These are phyloP conservation scores for Pleomassaria siparia DNA, from an alignment of 2,329 filamentous ascomycete genomes.

Conservation along the genomic window DNA sequence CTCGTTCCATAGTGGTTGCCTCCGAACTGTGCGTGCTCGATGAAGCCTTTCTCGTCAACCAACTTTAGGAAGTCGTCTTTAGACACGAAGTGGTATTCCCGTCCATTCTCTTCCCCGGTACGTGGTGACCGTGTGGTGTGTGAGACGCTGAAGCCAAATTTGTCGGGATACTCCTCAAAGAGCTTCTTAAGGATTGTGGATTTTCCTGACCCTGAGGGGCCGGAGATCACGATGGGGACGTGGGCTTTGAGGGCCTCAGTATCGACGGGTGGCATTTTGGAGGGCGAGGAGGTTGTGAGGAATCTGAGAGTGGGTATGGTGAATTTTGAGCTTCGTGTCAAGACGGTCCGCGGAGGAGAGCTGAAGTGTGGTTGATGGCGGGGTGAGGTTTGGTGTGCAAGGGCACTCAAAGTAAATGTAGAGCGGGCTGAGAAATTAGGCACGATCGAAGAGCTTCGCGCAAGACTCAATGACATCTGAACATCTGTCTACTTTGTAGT, in stretches of 20 bases:
- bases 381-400: constrained; percentile 8
- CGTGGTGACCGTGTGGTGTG: constrained; percentile 83
- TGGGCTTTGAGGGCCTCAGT: constrained; percentile 22
- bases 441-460: constrained; percentile 8
- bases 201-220: constrained; percentile 79
- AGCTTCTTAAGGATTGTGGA: constrained; percentile 76
- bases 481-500: constrained; percentile 4
- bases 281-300: constrained; percentile 11
- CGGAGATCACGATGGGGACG: constrained; percentile 72
- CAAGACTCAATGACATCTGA: constrained; percentile 31
- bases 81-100: constrained; percentile 74
- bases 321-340: constrained; percentile 4
- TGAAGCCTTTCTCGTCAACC: constrained; percentile 66
- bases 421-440: background rate
- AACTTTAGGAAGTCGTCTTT: constrained; percentile 54
- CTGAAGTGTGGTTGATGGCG: background rate
- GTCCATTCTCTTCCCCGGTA: constrained; percentile 71
- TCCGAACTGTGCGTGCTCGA: constrained; percentile 85
- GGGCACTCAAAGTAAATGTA: background rate
- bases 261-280: constrained; percentile 29
- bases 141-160: constrained; percentile 63
- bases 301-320: constrained; percentile 3
- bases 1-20: constrained; percentile 87
- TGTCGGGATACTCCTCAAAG: constrained; percentile 65
- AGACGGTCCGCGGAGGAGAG: background rate